Conservation (phyloP, 495 filamentous ascomycete genomes). For the Aspergillus ellipticus region DNA sequence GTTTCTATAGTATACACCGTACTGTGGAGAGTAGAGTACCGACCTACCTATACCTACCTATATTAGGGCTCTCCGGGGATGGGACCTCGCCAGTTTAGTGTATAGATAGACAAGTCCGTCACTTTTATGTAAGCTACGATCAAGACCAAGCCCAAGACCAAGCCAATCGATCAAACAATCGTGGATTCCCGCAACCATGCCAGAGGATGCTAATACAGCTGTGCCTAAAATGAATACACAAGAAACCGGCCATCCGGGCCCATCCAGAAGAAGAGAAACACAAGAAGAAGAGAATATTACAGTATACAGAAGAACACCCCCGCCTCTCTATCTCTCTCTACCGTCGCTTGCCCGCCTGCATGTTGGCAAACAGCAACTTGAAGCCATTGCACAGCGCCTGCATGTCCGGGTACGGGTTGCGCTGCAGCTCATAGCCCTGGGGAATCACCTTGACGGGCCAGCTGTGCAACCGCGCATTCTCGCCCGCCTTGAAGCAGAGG, state of each 20-base stretch:
- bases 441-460: conserved; percentile 93
- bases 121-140: too few species aligned
- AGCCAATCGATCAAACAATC: background rate
- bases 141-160: background rate
- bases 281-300: conserved; percentile 10
- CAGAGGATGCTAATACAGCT: background rate
- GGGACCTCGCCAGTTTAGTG: too few species aligned
- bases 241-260: background rate
- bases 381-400: conserved; percentile 87
- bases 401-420: conserved; percentile 89
- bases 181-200: background rate
- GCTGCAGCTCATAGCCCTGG: conserved; percentile 80
- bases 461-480: conserved; percentile 61
- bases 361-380: conserved; percentile 59
- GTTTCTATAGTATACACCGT: too few species aligned
- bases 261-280: background rate
- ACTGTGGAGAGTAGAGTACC: too few species aligned
- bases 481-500: conserved; percentile 91
- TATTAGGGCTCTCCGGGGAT: too few species aligned
- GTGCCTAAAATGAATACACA: background rate
- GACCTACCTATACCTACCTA: too few species aligned
- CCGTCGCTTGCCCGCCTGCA: conserved; percentile 41
- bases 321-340: conserved; percentile 11
- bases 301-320: conserved; percentile 20
- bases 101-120: too few species aligned